Evolutionary conservation across 2,329 filamentous ascomycete genomes (phyloP).

Genomic region (Diplodia corticola): DNA sequence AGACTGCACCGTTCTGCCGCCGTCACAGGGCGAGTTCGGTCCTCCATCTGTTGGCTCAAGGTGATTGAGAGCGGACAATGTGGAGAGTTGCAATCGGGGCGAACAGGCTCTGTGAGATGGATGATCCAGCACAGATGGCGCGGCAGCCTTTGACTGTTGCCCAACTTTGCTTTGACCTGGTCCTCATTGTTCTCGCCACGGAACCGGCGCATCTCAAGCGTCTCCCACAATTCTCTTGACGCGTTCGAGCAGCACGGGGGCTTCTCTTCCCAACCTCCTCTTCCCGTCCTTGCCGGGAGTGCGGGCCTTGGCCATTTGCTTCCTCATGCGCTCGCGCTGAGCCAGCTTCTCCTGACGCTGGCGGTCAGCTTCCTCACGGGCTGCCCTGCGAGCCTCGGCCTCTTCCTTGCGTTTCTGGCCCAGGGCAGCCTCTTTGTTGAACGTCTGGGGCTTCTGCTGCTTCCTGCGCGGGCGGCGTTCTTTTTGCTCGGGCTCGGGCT

Average conservation of each 20-base stretch:
- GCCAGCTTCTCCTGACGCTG: slow-evolving; percentile 56
- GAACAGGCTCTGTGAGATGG: background rate
- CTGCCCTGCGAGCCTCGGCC: slow-evolving; percentile 59
- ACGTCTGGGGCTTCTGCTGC: slow-evolving; percentile 40
- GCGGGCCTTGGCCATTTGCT: slow-evolving; percentile 62
- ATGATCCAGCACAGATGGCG: background rate
- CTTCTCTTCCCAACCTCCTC: slow-evolving; percentile 80
- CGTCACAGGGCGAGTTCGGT: background rate
- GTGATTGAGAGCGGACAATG: background rate
- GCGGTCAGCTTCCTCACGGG: slow-evolving; percentile 64
- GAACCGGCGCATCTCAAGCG: background rate
- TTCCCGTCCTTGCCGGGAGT: slow-evolving; percentile 66
- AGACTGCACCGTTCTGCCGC: background rate
- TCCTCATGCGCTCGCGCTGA: slow-evolving; percentile 71
- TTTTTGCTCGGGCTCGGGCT: slow-evolving; percentile 25
- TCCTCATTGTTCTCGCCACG: background rate
- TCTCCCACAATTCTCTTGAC: slow-evolving; percentile 68
- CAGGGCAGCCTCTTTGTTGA: slow-evolving; percentile 45
- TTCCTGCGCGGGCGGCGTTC: slow-evolving; percentile 29
- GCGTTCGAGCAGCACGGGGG: slow-evolving; percentile 72
- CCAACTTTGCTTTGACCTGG: background rate
- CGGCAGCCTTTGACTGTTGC: background rate
- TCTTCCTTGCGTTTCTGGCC: slow-evolving; percentile 61
- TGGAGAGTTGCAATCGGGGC: no score
- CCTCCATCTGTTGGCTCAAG: background rate